Evolutionary conservation across 1,139 yeast species (phyloP).

Genomic region (Sugiyamaella japonica): DNA sequence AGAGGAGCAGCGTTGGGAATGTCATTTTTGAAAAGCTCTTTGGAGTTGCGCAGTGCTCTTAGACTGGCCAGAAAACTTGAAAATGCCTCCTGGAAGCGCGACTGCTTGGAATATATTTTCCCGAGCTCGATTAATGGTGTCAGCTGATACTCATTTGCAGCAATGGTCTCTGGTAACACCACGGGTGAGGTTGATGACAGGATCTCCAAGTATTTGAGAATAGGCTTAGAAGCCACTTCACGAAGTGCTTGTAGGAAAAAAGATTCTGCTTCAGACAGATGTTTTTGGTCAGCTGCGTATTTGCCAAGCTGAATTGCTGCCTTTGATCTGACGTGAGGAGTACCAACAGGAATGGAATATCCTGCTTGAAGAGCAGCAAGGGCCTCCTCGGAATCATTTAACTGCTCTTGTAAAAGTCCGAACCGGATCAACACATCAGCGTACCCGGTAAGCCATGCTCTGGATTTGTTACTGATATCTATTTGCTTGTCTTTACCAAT

Average conservation of each 20-base stretch:
- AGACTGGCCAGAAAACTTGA: slow-evolving; percentile 38
- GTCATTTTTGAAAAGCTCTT: slow-evolving; percentile 7
- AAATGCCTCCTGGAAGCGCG: slow-evolving; percentile 34
- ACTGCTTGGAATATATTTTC: slow-evolving; percentile 33
- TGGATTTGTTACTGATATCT: slow-evolving; percentile 32
- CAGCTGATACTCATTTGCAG: slow-evolving; percentile 21
- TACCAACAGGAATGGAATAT: slow-evolving; percentile 38
- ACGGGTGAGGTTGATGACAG: background rate
- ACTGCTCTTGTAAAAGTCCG: slow-evolving; percentile 37
- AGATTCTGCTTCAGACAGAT: slow-evolving; percentile 38
- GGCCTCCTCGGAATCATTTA: slow-evolving; percentile 35
- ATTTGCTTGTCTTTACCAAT: slow-evolving; percentile 19
- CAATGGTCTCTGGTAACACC: slow-evolving; percentile 15
- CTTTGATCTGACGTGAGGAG: slow-evolving; percentile 32
- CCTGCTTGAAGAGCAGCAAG: slow-evolving; percentile 38
- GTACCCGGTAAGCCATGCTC: slow-evolving; percentile 43
- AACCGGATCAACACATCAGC: slow-evolving; percentile 42
- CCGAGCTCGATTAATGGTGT: slow-evolving; percentile 36
- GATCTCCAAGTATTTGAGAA: slow-evolving; percentile 27
- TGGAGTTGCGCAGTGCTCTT: slow-evolving; percentile 30
- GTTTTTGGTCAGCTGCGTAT: slow-evolving; percentile 27
- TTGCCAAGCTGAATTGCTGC: slow-evolving; percentile 35
- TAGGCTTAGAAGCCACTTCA: slow-evolving; percentile 43
- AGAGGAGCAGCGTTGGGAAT: slow-evolving; percentile 3
- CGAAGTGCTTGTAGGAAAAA: slow-evolving; percentile 48